Base-by-base conservation (phyloP, 2,329 filamentous ascomycete species). In the Acephala macrosclerotiorum region DNA sequence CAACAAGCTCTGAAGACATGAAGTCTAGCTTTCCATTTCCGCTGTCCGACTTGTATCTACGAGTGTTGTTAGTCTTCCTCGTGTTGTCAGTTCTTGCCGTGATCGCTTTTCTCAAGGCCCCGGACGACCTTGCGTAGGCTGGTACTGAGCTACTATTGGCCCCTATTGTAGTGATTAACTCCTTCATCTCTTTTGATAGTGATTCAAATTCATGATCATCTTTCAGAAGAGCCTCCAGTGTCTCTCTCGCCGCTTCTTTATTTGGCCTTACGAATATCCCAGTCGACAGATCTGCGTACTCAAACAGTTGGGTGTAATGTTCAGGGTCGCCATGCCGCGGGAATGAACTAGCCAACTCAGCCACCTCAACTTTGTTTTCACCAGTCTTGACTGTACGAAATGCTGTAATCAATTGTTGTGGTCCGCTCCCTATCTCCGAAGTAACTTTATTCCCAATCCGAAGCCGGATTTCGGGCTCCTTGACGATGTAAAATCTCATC, bases 401-500 rank as follows among this genome's bases (percentile, higher is more conserved):
- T n/a, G 53, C 53, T n/a, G 20, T 6, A n/a, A 36, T 11, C 22
- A 36, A 36, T 18, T 36, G 53, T 4, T 56, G 26, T 56, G 26
- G 53, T 18, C 53, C 53, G 36, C 29, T 35, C 4, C 53, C 53
- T 8, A 18, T 16, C 26, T 56, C 29, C 11, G n/a, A n/a, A 9
- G 26, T 18, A 22, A 35, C n/a, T 14, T 56, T 36, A 6, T 36
- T n/a, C 4, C 53, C 53, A 35, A 35, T 16, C 2, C 53, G 16
- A 18, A 22, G 14, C n/a, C 26, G 3, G 16, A 60, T 60, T 26
- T 60, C 58, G 25, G 58, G 42, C 8, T 60, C 58, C 33, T 60
- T 51, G 16, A 55, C 61, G 16, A 64, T 64, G 42, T 59, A 64
- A 16, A 53, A 59, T 7, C 58, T 42, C 58, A 60, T 53, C 58